These are phyloP conservation scores for Trichoderma sp. DNA, from an alignment of 2,329 filamentous ascomycete genomes.

Conservation along the genomic window DNA sequence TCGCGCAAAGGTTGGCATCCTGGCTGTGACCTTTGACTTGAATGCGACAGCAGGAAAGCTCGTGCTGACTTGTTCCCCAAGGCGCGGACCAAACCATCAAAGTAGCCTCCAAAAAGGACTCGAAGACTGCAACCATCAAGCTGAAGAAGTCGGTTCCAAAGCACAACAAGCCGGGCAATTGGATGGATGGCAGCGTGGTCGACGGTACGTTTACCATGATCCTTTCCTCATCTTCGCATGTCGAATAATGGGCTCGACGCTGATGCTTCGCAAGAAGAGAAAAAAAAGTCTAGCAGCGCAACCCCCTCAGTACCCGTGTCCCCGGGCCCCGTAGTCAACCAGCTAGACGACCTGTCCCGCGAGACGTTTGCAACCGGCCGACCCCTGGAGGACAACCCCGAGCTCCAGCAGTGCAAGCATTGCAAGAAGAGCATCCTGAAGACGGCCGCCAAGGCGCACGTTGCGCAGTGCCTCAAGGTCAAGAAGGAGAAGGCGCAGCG, in stretches of 20 bases:
- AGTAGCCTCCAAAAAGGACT: conserved; percentile 60
- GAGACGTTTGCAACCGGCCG: conserved; percentile 80
- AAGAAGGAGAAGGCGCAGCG: conserved; percentile 81
- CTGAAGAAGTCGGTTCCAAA: conserved; percentile 66
- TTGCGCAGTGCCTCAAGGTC: conserved; percentile 78
- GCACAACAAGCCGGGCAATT: conserved; percentile 68
- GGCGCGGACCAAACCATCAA: conserved; percentile 65
- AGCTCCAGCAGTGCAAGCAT: conserved; percentile 86
- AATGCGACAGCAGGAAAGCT: neutral
- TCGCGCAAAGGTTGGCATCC: conserved; percentile 39
- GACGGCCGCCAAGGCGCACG: conserved; percentile 74
- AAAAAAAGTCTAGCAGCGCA: conserved; percentile 56
- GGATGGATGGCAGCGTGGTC: conserved; percentile 67
- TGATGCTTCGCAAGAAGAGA: conserved; percentile 49
- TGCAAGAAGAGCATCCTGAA: conserved; percentile 88
- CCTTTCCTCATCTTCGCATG: neutral
- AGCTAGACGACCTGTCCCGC: conserved; percentile 73
- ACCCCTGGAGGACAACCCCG: conserved; percentile 76
- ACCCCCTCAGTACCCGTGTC: conserved; percentile 49
- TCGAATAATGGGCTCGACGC: neutral
- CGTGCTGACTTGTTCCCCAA: conserved; percentile 29
- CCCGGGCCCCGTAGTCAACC: conserved; percentile 62
- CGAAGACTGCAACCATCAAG: conserved; percentile 58
- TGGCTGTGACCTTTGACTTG: neutral
- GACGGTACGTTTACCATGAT: conserved; percentile 54